Evolutionary conservation across 345 rosid species (phyloP), one percentile per base, ranked within the genome.

Genomic region (Boechera stricta): DNA sequence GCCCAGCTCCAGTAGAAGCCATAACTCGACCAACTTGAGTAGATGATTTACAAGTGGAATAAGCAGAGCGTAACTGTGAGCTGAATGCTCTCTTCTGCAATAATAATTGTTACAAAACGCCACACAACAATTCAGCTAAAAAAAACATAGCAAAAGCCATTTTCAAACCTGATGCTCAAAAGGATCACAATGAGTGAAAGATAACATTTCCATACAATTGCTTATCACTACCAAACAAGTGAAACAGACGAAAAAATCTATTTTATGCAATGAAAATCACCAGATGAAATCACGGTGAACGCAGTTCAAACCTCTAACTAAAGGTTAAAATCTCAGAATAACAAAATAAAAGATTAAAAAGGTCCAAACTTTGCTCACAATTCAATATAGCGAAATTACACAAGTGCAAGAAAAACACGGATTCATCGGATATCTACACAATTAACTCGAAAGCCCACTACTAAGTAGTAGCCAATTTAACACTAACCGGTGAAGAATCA

Each of bases 81-180:
- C 71, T 72, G 78, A 82, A 60, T 42, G 38, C 26, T 79, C 88
- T 79, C 82, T 75, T 86, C 98, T 87, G 87, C 81, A 59, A 73
- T 18, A 12, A 62, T 24, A 5, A 73, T 11, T 31, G 70, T 56
- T 36, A 48, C 16, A 35, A 42, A 47, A 52, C 9, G 51, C 4
- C 51, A 71, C 73, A 59, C 21, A 44, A 16, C 61, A 71, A 41
- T 47, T 55, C 36, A 60, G 48, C 55, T 68, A 66, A 55, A 4
- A 4, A 4, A 15, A 42, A 39, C 28, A 24, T 29, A 18, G 1
- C 16, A 38, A 3, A 58, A 24, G 3, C 47, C 15, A 18, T 38
- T 60, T 28, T 35, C 9, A 33, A 33, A 33, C 24, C 24, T 21
- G 24, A 21, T 21, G 24, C 47, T 39, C 44, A 9, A 39, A 41